Conservation (phyloP, 768 basidiomycete species). For the Suillus paluster region DNA sequence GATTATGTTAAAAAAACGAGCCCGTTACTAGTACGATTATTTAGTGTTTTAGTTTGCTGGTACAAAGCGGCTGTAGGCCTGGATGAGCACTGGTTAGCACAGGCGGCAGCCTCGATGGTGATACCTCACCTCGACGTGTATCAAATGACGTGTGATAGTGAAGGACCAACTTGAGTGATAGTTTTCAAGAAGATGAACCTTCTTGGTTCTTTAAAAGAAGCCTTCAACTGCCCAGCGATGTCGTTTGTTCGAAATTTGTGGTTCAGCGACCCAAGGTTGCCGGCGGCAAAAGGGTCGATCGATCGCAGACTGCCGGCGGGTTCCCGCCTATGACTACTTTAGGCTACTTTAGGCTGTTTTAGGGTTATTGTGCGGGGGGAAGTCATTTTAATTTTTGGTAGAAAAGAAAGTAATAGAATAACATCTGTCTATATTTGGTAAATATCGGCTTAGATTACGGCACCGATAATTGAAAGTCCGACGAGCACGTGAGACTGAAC, state of each 20-base stretch:
- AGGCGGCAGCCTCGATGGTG: background rate
- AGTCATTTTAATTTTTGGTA: background rate
- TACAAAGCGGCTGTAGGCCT: background rate
- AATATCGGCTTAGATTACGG: background rate
- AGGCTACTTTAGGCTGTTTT: background rate
- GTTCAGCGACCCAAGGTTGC: background rate
- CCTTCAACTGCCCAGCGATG: background rate
- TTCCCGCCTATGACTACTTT: background rate
- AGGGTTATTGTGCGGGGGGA: background rate
- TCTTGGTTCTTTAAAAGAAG: background rate
- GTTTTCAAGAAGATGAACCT: background rate
- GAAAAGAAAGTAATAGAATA: background rate
- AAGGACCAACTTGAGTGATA: background rate
- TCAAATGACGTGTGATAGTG: background rate
- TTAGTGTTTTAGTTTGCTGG: background rate
- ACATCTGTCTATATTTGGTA: background rate
- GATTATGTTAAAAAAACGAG: background rate
- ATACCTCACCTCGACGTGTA: background rate
- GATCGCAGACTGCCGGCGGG: slow-evolving; percentile 5
- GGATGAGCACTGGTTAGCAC: background rate
- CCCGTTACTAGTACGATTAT: no score
- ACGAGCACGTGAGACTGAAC: background rate
- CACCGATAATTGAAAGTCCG: slow-evolving; percentile 1
- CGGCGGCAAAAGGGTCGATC: slow-evolving; percentile 9
- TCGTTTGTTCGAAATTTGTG: background rate